Conservation (phyloP, 2,329 filamentous ascomycete genomes). For the Sarocladiaceae sp. region DNA sequence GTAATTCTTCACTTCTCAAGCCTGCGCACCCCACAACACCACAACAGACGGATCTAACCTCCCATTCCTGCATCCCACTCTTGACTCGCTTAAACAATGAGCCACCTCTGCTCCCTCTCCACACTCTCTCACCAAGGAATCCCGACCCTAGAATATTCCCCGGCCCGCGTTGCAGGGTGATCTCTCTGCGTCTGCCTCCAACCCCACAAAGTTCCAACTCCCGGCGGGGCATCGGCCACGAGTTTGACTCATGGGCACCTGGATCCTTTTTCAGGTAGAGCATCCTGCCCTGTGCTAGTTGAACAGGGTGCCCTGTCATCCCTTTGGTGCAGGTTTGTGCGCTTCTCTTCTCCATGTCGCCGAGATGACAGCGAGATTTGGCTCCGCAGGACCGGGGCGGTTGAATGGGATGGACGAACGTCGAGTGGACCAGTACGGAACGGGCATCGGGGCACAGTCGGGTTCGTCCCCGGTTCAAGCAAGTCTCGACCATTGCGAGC, state of each 20-base stretch:
- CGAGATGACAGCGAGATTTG: not conserved
- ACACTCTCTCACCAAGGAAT: not conserved
- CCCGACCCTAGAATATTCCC: slow-evolving; percentile 7
- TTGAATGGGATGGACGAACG: not conserved
- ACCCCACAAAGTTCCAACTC: not conserved
- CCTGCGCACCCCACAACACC: too few relatives aligned
- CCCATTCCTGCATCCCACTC: not conserved
- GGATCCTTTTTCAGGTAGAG: too few relatives aligned
- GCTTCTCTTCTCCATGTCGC: not conserved
- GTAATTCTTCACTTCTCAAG: too few relatives aligned
- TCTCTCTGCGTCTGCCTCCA: not conserved
- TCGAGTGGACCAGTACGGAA: not conserved
- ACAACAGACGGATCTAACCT: too few relatives aligned
- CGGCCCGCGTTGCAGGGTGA: slow-evolving; percentile 2
- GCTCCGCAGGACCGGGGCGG: not conserved
- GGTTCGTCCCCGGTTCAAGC: too few relatives aligned
- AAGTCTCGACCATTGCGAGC: too few relatives aligned
- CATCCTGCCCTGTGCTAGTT: too few relatives aligned
- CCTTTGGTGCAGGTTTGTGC: not conserved
- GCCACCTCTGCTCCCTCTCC: not conserved
- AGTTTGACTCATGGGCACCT: not conserved
- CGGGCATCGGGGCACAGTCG: not conserved
- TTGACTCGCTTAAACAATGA: not conserved
- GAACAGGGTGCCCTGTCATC: not conserved
- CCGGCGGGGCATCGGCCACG: not conserved